Evolutionary conservation across 2,329 filamentous ascomycete species (phyloP), one percentile per base, ranked within the genome.

Genomic region (Neocatenulostroma microsporum): DNA sequence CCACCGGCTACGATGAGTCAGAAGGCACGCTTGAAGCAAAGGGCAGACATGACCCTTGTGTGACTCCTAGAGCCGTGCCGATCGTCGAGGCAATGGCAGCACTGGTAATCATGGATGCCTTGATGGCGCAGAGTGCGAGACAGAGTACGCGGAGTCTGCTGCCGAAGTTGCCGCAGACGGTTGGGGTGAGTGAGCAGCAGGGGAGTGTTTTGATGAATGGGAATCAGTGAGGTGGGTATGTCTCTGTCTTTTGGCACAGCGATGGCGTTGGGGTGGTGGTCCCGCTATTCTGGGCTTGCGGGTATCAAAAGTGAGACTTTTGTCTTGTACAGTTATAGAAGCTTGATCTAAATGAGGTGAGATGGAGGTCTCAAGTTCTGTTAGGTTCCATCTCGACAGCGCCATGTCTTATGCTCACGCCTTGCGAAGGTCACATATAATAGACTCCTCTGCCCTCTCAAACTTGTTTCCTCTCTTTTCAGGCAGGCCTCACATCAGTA

Each of bases 81-180:
- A 89, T 91, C 39, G 84, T 91, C 3, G 88, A 96, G 70, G 78
- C 81, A 25, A 96, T 96, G 89, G 82, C 88, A 2, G 78, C 87
- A 1, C 64, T 96, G 41, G 83, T 86, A 3, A 69, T 95, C 39
- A 87, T 94, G 63, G 89, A 96, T 63, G 82, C 85, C 3, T 67
- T 94, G 44, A 71, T 94, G 70, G 80, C 83, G 31, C 89, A 95
- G 69, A 80, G 85, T 59, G 76, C 73, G 6, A 64, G 76, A 37
- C 67, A 72, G 49, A 62, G 59, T 27, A 62, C 69, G n/a, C 63
- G 66, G 46, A 62, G 57, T 41, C 45, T 65, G 37, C 58, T 72
- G 15, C 69, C 69, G 4, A 61, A 62, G 8, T 52, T 66, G 23
- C 34, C 37, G 23, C 40, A 38, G 35, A 47, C 48, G 3, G 37